Base-by-base conservation (phyloP, 306 rosid genomes). In the Vigna hirtella region DNA sequence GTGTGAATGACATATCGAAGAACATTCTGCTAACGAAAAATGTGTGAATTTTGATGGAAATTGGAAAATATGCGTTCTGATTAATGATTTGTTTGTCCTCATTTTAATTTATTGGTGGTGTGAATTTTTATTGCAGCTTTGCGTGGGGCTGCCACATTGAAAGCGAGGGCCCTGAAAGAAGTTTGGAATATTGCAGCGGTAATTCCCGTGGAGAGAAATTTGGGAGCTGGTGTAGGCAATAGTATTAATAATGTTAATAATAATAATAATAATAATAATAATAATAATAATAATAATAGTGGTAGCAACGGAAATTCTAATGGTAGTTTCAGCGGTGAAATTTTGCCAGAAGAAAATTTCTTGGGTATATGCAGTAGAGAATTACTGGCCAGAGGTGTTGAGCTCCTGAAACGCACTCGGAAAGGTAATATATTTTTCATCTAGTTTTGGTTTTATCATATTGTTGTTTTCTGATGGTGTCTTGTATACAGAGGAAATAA, bases 131-230 rank as follows among this genome's bases (percentile, higher is more conserved):
- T 65, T 76, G 66, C 83, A 95, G 98, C 99, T 11, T 76, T 96
- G 78, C 95, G 96, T 42, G 99, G 99, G 48, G 99, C 98, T 2
- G 98, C 99, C 2, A 96, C 99, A 20, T 79, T 96, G 83, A 96
- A 91, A 90, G 97, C 99, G 18, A 90, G 99, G 90, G 89, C 96
- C 5, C 77, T 90, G 72, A 96, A 91, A 87, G 99, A 96, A 74
- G 96, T 96, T 36, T 96, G 93, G 98, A 96, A 90, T 81, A 82
- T 91, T 57, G 99, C 99, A 1, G 90, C 99, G 0, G 97, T 90
- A 12, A 93, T 90, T 73, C 96, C 99, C 0, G 85, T 87, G 18
- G 99, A 96, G 78, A 93, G 81, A 75, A 97, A 88, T 32, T 14
- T 77, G 14, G 88, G 83, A 36, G 76, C 28, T 4, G 18, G 9